Evolutionary conservation across 1,284 basidiomycete species (phyloP), one percentile per base, ranked within the genome.

Genomic region (Fomitopsis palustris): DNA sequence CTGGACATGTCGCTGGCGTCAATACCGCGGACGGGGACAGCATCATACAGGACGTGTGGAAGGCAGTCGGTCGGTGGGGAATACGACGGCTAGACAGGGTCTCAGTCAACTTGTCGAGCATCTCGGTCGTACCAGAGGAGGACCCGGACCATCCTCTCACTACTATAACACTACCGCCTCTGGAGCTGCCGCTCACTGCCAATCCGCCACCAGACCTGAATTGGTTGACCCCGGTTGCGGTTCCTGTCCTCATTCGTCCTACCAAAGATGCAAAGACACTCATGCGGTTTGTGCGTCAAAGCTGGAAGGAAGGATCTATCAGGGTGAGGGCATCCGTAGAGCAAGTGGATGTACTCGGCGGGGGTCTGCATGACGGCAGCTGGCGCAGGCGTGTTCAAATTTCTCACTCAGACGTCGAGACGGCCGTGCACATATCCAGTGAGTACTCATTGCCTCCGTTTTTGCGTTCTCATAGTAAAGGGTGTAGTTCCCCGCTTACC

Each of bases 41-140:
- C 42, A 51, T 82, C 14, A 63, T 83, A 43, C 62, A 66, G 17
- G 71, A 72, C 56, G 61, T 82, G 25, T 88, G 85, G 83, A 90
- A 87, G 71, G 75, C 80, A 2, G 58, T 91, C 29, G 87, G 87
- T 1, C 79, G 87, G 47, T 86, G 87, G 81, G 81, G 87, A 2
- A 78, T 91, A 37, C 76, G 76, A 31, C 71, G 69, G 14, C 65
- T 92, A 47, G 79, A 81, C 62, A 74, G 71, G 19, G 81, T 88
- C n/a, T 79, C 87, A 6, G 76, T 87, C 49, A 74, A 78, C 49
- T 71, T 86, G 45, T 78, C 77, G 38, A 77, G 76, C 2, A 76
- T 87, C 59, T 68, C 74, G 37, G 69, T 90, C 2, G 72, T 74
- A 23, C 77, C 85, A 3, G 69, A 78, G 33, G 65, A 69, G 47